A percentile compares a stretch with the other conserved stretches of the same genome.
phyloP scores from a whole-genome alignment of 805 yeast genomes.

The Ascoidea rubescens region DNA sequence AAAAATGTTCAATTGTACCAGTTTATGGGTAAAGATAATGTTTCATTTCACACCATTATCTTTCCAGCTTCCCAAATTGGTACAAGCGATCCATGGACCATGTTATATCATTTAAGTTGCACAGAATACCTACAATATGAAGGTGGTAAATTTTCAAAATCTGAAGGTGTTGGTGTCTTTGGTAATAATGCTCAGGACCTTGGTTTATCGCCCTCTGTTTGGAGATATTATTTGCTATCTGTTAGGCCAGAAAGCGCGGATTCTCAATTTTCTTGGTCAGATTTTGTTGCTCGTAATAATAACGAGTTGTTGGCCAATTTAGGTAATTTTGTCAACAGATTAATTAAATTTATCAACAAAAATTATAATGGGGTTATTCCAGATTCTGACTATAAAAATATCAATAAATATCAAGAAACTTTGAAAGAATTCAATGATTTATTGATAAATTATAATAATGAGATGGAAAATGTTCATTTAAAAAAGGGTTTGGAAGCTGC shows the following conservation, averaged over 20 bases:
- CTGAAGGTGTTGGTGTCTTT: constrained; percentile 96
- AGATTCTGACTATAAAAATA: constrained; percentile 32
- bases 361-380: constrained; percentile 91
- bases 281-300: constrained; percentile 88
- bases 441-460: constrained; percentile 45
- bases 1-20: constrained; percentile 70
- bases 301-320: constrained; percentile 87
- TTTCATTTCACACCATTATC: constrained; percentile 96
- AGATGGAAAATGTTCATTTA: constrained; percentile 67
- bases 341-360: constrained; percentile 78
- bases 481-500: constrained; percentile 87
- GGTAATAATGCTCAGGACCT: constrained; percentile 96
- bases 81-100: constrained; percentile 81
- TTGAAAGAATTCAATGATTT: constrained; percentile 48
- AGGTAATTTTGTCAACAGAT: constrained; percentile 93
- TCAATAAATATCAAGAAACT: constrained; percentile 31
- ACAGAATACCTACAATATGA: constrained; percentile 97
- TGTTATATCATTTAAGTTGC: constrained; percentile 78
- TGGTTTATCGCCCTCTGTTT: constrained; percentile 81
- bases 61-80: constrained; percentile 92
- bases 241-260: constrained; percentile 93
- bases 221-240: constrained; percentile 92
- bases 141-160: constrained; percentile 95
- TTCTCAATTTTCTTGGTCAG: constrained; percentile 95
- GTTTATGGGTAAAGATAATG: constrained; percentile 99